phyloP scores from a whole-genome alignment of 1,284 basidiomycete genomes.

The Ustilago xerochloae region DNA sequence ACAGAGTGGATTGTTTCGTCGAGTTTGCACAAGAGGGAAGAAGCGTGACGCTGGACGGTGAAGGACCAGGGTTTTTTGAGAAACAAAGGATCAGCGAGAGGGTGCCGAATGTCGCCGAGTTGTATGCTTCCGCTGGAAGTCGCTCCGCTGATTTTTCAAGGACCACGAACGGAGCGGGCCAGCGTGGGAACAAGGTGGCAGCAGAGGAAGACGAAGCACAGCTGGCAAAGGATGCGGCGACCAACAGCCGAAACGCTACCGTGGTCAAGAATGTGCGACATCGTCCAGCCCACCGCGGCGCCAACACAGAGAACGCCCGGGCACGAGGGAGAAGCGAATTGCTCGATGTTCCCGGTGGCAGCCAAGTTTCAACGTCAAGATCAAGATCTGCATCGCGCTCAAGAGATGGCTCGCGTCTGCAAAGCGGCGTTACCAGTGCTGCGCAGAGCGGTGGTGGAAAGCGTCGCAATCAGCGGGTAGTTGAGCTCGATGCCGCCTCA shows the following conservation, averaged over 20 bases:
- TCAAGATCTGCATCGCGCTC: constrained; percentile 17
- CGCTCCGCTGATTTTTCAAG: neutral
- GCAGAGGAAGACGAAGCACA: constrained; percentile 26
- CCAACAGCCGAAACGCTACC: constrained; percentile 13
- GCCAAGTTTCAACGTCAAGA: neutral
- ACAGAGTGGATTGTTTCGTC: constrained; percentile 81
- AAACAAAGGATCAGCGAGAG: constrained; percentile 71
- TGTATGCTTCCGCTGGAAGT: neutral
- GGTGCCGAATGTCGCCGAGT: constrained; percentile 13
- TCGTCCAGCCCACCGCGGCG: constrained; percentile 2
- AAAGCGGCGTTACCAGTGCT: neutral
- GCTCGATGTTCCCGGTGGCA: neutral
- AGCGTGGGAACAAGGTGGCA: neutral
- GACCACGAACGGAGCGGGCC: neutral
- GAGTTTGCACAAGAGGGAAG: constrained; percentile 84
- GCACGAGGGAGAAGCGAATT: constrained; percentile 15
- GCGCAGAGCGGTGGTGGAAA: neutral
- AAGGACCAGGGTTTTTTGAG: constrained; percentile 80
- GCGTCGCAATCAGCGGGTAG: constrained; percentile 42
- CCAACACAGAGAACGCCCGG: neutral
- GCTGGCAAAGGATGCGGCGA: constrained; percentile 25
- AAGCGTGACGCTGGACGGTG: constrained; percentile 75
- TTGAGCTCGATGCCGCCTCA: constrained; percentile 36
- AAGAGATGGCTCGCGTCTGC: neutral
- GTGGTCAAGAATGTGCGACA: constrained; percentile 34